A percentile compares a stretch with the other conserved stretches of the same genome.
Conservation (phyloP, 495 filamentous ascomycete species). For the Aspergillus bertholletiae region DNA sequence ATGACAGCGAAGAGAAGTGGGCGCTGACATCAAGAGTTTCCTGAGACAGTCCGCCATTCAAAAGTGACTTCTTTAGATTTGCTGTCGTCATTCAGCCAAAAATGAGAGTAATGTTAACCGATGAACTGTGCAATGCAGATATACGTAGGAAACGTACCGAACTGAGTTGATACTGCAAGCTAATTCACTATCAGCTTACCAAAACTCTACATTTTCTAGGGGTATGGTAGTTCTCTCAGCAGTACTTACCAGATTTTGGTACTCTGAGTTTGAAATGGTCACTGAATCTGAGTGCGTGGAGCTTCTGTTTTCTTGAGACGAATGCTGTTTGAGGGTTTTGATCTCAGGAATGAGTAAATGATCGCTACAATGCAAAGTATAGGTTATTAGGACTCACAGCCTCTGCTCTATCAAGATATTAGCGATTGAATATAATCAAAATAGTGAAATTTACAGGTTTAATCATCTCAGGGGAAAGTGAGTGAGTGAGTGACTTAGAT, state of each 20-base stretch:
- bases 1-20: conserved; percentile 4
- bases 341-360: background rate
- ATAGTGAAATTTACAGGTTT: background rate
- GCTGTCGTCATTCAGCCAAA: conserved; percentile 34
- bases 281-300: conserved; percentile 36
- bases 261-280: conserved; percentile 50
- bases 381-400: conserved; percentile 4
- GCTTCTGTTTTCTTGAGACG: background rate
- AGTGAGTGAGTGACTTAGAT: too few species aligned
- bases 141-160: background rate
- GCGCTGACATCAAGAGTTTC: conserved; percentile 56
- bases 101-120: background rate
- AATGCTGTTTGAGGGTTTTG: background rate
- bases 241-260: conserved; percentile 50
- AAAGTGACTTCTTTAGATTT: conserved; percentile 58
- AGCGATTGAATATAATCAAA: background rate
- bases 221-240: background rate
- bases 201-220: too few species aligned
- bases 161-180: background rate
- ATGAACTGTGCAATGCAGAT: background rate
- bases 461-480: too few species aligned
- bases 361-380: background rate
- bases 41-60: conserved; percentile 57
- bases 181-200: background rate
- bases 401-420: conserved; percentile 4